Conservation (phyloP, 306 rosid species). For the Bauhinia variegata region DNA sequence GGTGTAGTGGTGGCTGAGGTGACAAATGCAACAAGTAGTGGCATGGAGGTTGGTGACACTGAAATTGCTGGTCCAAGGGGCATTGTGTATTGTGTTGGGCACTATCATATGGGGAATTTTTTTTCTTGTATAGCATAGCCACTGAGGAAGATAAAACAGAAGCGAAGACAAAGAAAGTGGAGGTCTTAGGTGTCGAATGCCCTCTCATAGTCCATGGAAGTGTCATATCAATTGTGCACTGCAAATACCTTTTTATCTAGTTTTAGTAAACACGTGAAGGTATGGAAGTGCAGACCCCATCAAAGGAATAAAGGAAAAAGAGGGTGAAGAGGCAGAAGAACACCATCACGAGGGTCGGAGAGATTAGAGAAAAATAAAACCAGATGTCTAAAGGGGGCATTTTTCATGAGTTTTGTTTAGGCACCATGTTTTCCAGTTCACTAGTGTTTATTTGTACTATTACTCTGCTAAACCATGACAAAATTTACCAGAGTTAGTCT, state of each 20-base stretch:
- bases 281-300: constrained; percentile 34
- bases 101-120: constrained; percentile 29
- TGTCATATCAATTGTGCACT: constrained; percentile 58
- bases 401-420: constrained; percentile 16
- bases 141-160: constrained; percentile 31
- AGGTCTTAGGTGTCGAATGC: constrained; percentile 43
- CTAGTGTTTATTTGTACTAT: no score
- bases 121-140: constrained; percentile 12
- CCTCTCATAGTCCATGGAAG: constrained; percentile 41
- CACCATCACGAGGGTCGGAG: constrained; percentile 5
- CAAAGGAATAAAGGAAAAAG: constrained; percentile 31
- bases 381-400: background rate
- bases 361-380: no score
- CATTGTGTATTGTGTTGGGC: constrained; percentile 40
- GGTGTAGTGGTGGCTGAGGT: constrained; percentile 43
- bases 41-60: constrained; percentile 36
- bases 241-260: constrained; percentile 30
- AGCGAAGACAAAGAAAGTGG: constrained; percentile 42
- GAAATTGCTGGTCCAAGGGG: constrained; percentile 42
- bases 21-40: constrained; percentile 45
- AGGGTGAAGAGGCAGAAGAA: background rate
- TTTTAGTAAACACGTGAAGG: constrained; percentile 63
- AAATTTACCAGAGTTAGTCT: background rate
- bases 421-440: background rate
- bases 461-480: background rate